These are phyloP conservation scores for Ampelocalamus luodianensis DNA, from an alignment of 176 grass and related monocot genomes.

Conservation along the genomic window DNA sequence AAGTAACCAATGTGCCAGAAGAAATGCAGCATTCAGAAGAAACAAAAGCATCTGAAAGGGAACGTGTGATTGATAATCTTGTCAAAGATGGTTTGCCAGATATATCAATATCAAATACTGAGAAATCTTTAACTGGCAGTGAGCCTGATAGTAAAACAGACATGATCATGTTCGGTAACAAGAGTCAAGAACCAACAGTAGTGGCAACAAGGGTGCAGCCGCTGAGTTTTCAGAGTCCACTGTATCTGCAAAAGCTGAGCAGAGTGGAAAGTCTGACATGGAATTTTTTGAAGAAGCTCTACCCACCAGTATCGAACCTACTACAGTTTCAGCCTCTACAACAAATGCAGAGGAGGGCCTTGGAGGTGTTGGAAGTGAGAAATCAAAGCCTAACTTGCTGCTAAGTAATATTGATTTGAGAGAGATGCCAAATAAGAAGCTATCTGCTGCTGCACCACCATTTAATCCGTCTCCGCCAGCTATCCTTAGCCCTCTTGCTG, in stretches of 20 bases:
- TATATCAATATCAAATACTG: constrained; percentile 38
- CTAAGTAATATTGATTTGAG: constrained; percentile 70
- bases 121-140: constrained; percentile 56
- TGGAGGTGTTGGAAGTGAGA: constrained; percentile 56
- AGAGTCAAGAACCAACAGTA: constrained; percentile 57
- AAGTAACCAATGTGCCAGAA: constrained; percentile 43
- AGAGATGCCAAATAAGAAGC: constrained; percentile 82
- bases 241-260: constrained; percentile 46
- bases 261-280: constrained; percentile 50
- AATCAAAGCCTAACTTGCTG: constrained; percentile 58
- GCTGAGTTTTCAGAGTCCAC: constrained; percentile 49
- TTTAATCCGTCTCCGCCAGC: constrained; percentile 85
- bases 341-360: constrained; percentile 38
- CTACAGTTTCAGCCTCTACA: constrained; percentile 48
- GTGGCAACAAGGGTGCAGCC: constrained; percentile 33
- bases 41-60: constrained; percentile 40
- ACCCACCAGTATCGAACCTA: constrained; percentile 58
- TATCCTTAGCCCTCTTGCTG: constrained; percentile 69
- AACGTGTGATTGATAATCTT: constrained; percentile 49
- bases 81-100: constrained; percentile 47
- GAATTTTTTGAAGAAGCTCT: constrained; percentile 57
- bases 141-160: constrained; percentile 40
- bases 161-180: constrained; percentile 34
- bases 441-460: constrained; percentile 88
- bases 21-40: constrained; percentile 47